Base-by-base conservation (phyloP, 1,284 basidiomycete genomes). In the Cystobasidium pallidum region DNA sequence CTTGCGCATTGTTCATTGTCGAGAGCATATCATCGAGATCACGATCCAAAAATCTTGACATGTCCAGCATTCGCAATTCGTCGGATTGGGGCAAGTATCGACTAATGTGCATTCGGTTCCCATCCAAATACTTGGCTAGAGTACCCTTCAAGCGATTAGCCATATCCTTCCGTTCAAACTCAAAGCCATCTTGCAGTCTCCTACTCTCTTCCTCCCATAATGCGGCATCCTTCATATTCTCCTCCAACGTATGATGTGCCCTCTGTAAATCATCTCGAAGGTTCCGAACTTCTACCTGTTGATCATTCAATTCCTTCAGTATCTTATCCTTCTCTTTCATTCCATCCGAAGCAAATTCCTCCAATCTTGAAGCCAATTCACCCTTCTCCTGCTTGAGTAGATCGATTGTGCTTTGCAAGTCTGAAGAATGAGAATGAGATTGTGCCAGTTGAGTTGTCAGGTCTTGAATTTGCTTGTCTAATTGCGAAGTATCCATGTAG, bases 161-260 rank as follows among this genome's bases (percentile, higher is more conserved):
- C 43, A 54, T 36, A 19, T 51, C 45, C 32, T 41, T 36, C 45
- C 68, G 30, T 47, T 71, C 68, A 34, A 24, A 36, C 21, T 61
- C 43, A 26, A 59, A 61, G 32, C 34, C 36, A 28, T 63, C 59
- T 45, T 64, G 59, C 21, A 63, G 19, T 32, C 64, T 58, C 47
- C 36, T 41, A 51, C 55, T 51, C 28, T 70, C 57, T 62, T 62
- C 32, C 45, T 59, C 67, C 55, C 58, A 59, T 34, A 61, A 11
- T 3, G 24, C 43, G 15, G 58, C 58, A 62, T 70, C 67, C 26
- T 62, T 51, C 26, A 58, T 61, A 59, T 62, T 59, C 19, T 47
- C 58, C 10, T 70, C 67, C 8, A 70, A 17, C n/a, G 26, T 49
- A 49, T 13, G 24, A 43, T 62, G 57, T 6, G 57, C 41, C 19